Evolutionary conservation across 2,329 filamentous ascomycete species (phyloP), one percentile per base, ranked within the genome.

Genomic region (Cordyceps pruinosa): DNA sequence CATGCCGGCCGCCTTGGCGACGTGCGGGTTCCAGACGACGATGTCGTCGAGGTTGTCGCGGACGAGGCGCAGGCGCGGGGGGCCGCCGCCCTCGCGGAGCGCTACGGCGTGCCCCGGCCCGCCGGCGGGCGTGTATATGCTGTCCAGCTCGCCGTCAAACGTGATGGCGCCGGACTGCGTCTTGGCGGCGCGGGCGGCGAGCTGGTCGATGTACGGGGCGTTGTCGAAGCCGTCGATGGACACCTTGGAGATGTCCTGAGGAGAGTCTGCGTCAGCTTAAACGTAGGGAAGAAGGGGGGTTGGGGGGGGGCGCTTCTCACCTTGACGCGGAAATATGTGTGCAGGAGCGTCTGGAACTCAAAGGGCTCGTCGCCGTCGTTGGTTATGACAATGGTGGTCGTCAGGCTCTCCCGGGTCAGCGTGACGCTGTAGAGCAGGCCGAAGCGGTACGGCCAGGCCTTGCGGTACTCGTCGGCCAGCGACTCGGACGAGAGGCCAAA

Each of bases 11-110:
- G 89, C 85, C 77, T 95, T 96, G 61, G 92, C 89, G 41, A 81
- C 79, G 91, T 93, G 97, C 2, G 94, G 94, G 73, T 99, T 99
- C 94, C 94, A 99, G 30, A 97, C 88, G 1, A 97, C 93, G 17
- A 94, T 86, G 64, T 97, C 90, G 61, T 83, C 82, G 63, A 99
- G 80, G 63, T 90, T 92, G 72, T 97, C 90, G 60, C 94, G 84
- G 41, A 87, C 83, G 56, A 97, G 79, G 59, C 85, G 84, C 75
- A 88, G 91, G 51, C 81, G 75, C 15, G 85, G 77, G 66, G 81
- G 77, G 66, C 81, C 80, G 59, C 83, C 86, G 50, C 73, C 80
- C 65, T 89, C 84, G 17, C 77, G 68, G 48, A 95, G 82, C 13
- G 80, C 68, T 47, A 89, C 72, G 1, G 81, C 74, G 46, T 78